Evolutionary conservation across 345 rosid genomes (phyloP).

Genomic region (Brassica incana): DNA sequence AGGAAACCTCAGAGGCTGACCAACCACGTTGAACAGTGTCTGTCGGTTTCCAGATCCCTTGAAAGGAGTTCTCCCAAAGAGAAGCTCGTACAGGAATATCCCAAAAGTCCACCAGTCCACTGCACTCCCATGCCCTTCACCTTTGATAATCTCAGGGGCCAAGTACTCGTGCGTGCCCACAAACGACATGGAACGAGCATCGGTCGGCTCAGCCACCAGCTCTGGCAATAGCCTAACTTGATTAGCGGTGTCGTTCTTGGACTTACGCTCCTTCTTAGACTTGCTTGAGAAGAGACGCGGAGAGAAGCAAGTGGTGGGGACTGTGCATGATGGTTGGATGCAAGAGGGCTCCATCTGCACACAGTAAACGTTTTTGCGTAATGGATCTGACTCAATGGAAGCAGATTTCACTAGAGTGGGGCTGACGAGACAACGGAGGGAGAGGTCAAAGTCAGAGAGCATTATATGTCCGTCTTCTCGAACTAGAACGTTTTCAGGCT

Average conservation of each 20-base stretch:
- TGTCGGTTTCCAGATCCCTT: constrained; percentile 90
- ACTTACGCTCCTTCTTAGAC: constrained; percentile 72
- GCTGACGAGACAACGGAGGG: constrained; percentile 81
- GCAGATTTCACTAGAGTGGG: constrained; percentile 74
- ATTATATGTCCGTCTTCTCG: constrained; percentile 77
- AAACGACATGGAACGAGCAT: constrained; percentile 92
- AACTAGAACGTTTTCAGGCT: constrained; percentile 78
- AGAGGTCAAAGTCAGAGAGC: constrained; percentile 84
- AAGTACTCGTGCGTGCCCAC: constrained; percentile 92
- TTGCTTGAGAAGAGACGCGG: constrained; percentile 87
- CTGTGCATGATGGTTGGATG: constrained; percentile 81
- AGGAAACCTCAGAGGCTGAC: constrained; percentile 88
- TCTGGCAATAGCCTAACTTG: constrained; percentile 87
- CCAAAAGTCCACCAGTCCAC: constrained; percentile 99
- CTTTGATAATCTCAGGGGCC: constrained; percentile 89
- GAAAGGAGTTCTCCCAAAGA: constrained; percentile 90
- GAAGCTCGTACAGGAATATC: constrained; percentile 77
- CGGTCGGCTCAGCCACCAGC: constrained; percentile 89
- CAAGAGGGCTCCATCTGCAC: constrained; percentile 85
- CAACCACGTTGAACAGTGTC: constrained; percentile 82
- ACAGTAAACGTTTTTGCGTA: constrained; percentile 70
- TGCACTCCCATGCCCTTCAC: constrained; percentile 97
- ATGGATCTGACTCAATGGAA: constrained; percentile 61
- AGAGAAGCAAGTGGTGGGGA: constrained; percentile 82
- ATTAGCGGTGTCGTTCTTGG: constrained; percentile 66